Conservation (phyloP, 192 early-diverging fungal genomes). For the Oehlia diaphana region DNA sequence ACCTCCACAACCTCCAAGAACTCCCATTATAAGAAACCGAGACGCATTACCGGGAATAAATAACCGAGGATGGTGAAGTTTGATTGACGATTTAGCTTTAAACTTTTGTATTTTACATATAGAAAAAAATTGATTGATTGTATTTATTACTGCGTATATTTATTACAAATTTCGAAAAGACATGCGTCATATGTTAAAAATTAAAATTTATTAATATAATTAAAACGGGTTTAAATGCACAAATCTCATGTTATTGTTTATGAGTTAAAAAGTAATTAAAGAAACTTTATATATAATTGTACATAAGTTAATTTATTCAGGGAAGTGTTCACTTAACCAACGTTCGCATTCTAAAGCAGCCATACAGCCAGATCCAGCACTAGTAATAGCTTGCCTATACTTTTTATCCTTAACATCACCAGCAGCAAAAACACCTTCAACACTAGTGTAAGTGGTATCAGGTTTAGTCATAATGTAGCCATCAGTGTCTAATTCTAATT, state of each 20-base stretch:
- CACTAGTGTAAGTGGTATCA: slow-evolving; percentile 78
- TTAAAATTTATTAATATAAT: no score
- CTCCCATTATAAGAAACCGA: slow-evolving; percentile 8
- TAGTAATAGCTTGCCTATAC: slow-evolving; percentile 97
- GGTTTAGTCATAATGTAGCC: slow-evolving; percentile 87
- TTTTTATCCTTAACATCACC: slow-evolving; percentile 97
- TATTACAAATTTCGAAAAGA: no score
- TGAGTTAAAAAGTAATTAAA: no score
- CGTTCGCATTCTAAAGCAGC: slow-evolving; percentile 96
- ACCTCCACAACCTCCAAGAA: background rate
- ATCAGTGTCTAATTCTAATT: slow-evolving; percentile 80
- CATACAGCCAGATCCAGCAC: slow-evolving; percentile 97
- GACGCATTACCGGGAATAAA: background rate
- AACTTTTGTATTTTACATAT: no score
- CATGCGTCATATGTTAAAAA: no score
- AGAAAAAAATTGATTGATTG: no score
- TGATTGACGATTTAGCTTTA: no score
- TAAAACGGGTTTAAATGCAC: background rate
- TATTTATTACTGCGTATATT: no score
- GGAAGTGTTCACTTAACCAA: slow-evolving; percentile 78
- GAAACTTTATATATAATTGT: no score
- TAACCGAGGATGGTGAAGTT: background rate
- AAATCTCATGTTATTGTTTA: no score
- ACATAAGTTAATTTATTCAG: background rate
- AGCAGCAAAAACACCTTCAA: slow-evolving; percentile 94